phyloP scores from a whole-genome alignment of 108 stramenopile genomes.

The Nitzschia inconspicua region DNA sequence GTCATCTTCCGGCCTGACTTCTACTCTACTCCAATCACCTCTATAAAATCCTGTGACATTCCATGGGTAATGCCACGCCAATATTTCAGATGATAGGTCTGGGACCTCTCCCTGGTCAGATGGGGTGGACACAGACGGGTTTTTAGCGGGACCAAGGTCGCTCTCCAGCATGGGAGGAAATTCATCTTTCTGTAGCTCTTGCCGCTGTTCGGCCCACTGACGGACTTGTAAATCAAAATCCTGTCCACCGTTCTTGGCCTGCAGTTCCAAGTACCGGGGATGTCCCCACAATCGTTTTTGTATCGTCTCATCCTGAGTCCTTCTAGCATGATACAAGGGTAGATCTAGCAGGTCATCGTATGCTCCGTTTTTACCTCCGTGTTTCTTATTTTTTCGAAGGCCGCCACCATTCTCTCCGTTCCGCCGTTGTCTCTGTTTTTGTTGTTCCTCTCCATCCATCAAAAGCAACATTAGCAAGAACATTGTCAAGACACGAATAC shows the following conservation, averaged over 20 bases:
- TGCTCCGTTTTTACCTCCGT: not conserved
- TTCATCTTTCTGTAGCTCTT: slow-evolving; percentile 4
- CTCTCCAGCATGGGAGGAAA: not conserved
- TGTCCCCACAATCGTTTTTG: slow-evolving; percentile 9
- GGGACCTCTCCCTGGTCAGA: slow-evolving; percentile 4
- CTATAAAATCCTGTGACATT: slow-evolving; percentile 86
- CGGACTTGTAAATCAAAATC: slow-evolving; percentile 49
- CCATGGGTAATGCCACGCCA: slow-evolving; percentile 74
- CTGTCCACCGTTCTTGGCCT: slow-evolving; percentile 45
- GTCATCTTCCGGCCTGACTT: too few species aligned
- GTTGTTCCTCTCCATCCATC: slow-evolving; percentile 82
- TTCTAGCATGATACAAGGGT: slow-evolving; percentile 14
- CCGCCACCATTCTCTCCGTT: slow-evolving; percentile 1
- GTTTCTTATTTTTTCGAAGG: not conserved
- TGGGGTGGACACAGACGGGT: too few species aligned
- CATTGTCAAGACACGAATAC: slow-evolving; percentile 72
- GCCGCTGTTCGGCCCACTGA: slow-evolving; percentile 36
- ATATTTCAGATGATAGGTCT: not conserved
- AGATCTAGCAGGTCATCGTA: slow-evolving; percentile 2
- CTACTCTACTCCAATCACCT: slow-evolving; percentile 86
- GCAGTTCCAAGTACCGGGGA: slow-evolving; percentile 45
- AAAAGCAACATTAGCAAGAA: slow-evolving; percentile 71
- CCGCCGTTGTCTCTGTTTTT: slow-evolving; percentile 3
- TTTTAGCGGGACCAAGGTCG: too few species aligned
- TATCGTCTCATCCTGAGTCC: slow-evolving; percentile 29